These are phyloP conservation scores for Kernera saxatilis DNA, from an alignment of 345 rosid species.

Conservation along the genomic window DNA sequence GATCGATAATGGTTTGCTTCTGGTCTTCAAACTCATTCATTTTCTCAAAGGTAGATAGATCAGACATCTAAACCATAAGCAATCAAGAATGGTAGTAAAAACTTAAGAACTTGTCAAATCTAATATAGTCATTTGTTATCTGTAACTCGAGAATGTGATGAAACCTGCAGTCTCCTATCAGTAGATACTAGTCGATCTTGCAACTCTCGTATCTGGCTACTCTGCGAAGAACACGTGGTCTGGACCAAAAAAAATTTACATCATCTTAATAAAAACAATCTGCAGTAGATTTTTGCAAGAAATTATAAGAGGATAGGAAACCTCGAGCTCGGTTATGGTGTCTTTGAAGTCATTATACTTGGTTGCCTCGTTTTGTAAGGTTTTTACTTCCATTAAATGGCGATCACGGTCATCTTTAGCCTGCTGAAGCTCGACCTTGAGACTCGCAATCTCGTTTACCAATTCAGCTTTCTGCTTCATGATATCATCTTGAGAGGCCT, in stretches of 20 bases:
- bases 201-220: conserved; percentile 55
- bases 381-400: conserved; percentile 47
- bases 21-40: conserved; percentile 69
- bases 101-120: not conserved
- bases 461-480: conserved; percentile 62
- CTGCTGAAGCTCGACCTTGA: conserved; percentile 64
- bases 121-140: not conserved
- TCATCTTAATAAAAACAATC: not conserved
- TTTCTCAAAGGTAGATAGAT: conserved; percentile 66
- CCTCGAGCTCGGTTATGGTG: conserved; percentile 81
- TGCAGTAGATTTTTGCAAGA: not conserved
- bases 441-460: conserved; percentile 57
- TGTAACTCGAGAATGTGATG: not conserved
- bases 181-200: conserved; percentile 60
- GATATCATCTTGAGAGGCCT: conserved; percentile 78
- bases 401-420: conserved; percentile 64
- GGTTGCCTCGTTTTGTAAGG: conserved; percentile 45
- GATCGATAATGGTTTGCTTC: conserved; percentile 58
- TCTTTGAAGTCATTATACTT: conserved; percentile 61
- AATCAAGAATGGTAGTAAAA: not conserved
- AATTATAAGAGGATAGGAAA: conserved; percentile 12
- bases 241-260: conserved; percentile 33
- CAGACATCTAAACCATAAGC: conserved; percentile 52
- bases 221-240: conserved; percentile 66
- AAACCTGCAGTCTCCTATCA: conserved; percentile 66